Base-by-base conservation (phyloP, 345 rosid genomes). In the Populus tremula region DNA sequence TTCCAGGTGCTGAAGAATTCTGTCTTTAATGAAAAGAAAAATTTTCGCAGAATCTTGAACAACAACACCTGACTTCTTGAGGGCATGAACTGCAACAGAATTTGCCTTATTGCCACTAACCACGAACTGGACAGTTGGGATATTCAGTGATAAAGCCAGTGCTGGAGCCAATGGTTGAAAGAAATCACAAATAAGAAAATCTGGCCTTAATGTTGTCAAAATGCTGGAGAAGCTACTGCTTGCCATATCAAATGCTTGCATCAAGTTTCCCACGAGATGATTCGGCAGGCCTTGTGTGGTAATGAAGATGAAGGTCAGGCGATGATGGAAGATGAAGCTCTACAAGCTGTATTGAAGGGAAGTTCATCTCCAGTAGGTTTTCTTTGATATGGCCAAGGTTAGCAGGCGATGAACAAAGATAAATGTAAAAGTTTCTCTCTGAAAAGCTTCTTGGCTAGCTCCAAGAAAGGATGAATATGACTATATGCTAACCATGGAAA, bases 401-500 rank as follows among this genome's bases (percentile, higher is more conserved):
- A 29, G 78, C 36, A 66, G 87, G 83, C 11, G 84, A 84, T 17
- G 85, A 86, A 69, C 86, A 78, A 23, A 82, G 54, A 43, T 72
- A 74, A 31, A 84, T 41, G 54, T 74, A 29, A 77, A 82, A 80
- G 20, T 79, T 76, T 74, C 50, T 72, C 33, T 53, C 6, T 1
- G 82, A 18, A 12, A 12, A 84, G 83, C 33, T 21, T 76, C 76
- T 82, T 84, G 72, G 87, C 79, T 27, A 84, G 81, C 74, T 82
- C 83, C 5, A 82, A 69, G 76, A 76, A 87, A 5, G 89, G 86
- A 53, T 76, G 80, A 8, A 84, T 77, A 71, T 84, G 87, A 23
- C 87, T 83, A 66, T 79, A 83, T 45, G 84, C 89, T 35, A 86
- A 64, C 87, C 86, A 82, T 68, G 89, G 86, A 23, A 84, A 39